A percentile compares a stretch with the other conserved stretches of the same genome.
phyloP scores from a whole-genome alignment of 2,329 filamentous ascomycete species.

The Knufia fluminis region DNA sequence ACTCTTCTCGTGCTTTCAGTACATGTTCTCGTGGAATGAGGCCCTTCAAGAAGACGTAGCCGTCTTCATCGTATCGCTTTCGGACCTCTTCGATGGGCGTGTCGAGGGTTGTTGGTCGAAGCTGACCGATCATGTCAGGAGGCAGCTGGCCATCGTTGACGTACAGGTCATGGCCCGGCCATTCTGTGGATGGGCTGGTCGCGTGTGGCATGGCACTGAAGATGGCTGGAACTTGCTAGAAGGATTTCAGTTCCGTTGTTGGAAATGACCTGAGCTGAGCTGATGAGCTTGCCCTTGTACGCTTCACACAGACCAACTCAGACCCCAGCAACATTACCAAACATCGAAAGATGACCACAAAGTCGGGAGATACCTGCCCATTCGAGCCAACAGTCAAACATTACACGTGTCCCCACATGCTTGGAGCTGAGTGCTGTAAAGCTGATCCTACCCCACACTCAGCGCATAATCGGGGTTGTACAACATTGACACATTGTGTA shows the following conservation, averaged over 20 bases:
- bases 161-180: constrained; percentile 23
- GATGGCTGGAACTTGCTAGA: too few species aligned
- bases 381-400: background rate
- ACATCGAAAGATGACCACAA: background rate
- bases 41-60: constrained; percentile 49
- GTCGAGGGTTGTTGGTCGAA: constrained; percentile 36
- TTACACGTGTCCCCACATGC: background rate
- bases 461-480: background rate
- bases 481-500: too few species aligned
- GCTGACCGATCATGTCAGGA: constrained; percentile 34
- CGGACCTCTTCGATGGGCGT: constrained; percentile 42
- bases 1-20: constrained; percentile 42
- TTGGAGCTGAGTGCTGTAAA: background rate
- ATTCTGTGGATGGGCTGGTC: constrained; percentile 4
- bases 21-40: constrained; percentile 46
- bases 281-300: too few species aligned
- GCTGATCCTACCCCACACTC: background rate
- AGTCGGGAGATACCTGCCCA: background rate
- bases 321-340: background rate
- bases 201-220: constrained; percentile 13
- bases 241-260: too few species aligned
- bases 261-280: too few species aligned
- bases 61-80: constrained; percentile 40
- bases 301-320: background rate
- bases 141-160: constrained; percentile 41